Evolutionary conservation across 306 rosid species (phyloP).

Genomic region (Arachis stenosperma): DNA sequence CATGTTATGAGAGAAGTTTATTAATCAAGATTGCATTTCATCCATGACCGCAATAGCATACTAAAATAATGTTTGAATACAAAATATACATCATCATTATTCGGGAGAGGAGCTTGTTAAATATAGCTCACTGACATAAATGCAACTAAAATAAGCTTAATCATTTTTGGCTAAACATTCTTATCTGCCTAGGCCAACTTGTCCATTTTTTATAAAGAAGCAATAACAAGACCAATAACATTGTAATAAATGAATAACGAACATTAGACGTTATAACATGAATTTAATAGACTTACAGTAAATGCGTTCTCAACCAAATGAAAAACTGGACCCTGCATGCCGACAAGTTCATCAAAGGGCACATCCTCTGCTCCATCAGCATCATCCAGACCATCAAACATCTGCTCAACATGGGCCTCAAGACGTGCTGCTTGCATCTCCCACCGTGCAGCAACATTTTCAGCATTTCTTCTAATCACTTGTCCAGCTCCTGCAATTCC

Average conservation of each 20-base stretch:
- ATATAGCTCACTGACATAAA: neutral
- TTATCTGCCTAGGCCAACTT: conserved; percentile 16
- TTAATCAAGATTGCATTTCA: conserved; percentile 9
- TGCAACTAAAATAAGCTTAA: neutral
- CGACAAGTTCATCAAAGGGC: conserved; percentile 98
- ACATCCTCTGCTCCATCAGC: conserved; percentile 99
- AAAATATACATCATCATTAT: neutral
- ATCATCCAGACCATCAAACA: conserved; percentile 97
- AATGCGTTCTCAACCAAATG: conserved; percentile 99
- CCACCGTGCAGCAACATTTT: conserved; percentile 97
- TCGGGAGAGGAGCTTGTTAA: conserved; percentile 4
- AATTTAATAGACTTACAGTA: conserved; percentile 65
- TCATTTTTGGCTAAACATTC: conserved; percentile 1
- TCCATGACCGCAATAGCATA: conserved; percentile 4
- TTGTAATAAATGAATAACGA: conserved; percentile 9
- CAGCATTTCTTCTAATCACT: conserved; percentile 90
- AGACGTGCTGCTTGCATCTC: conserved; percentile 99
- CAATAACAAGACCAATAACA: neutral
- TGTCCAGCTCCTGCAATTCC: conserved; percentile 95
- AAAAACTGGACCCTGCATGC: conserved; percentile 99
- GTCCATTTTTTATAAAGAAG: conserved; percentile 18
- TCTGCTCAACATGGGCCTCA: conserved; percentile 98
- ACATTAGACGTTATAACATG: neutral
- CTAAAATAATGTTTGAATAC: neutral
- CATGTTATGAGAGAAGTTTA: conserved; percentile 11